Evolutionary conservation across 2,329 filamentous ascomycete genomes (phyloP), one percentile per base, ranked within the genome.

Genomic region (Zasmidium cellare): DNA sequence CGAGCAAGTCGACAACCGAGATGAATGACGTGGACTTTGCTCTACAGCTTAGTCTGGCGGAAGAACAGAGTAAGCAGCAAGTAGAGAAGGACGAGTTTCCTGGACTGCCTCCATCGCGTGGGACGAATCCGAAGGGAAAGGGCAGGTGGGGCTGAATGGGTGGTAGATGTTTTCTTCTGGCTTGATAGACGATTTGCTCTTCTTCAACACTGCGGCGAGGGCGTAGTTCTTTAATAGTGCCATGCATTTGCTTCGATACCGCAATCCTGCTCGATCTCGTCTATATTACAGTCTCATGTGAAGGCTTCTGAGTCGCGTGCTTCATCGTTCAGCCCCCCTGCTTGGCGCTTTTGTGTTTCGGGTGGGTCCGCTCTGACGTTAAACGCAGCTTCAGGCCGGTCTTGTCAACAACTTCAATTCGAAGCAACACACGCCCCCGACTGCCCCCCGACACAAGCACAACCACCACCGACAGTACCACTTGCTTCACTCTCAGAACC

Each of bases 21-120:
- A 72, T 82, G 61, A 78, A 80, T 46, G 85, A 87, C 70, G 67
- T 88, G 28, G 83, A 87, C 59, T 84, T 84, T 68, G 85, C 85
- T 0, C 72, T 87, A 60, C 84, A 85, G 69, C 69, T 87, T 23
- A 87, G 85, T 69, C 74, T 87, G 51, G 84, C 79, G 0, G 84
- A 87, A 65, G 80, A 84, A 64, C 75, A 82, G 67, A 82, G 81
- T 67, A 64, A 63, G 56, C 47, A 58, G 38, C 59, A 51, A 47
- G 61, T 46, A 5, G 58, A 51, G 12, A 53, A 35, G 9, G 65
- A 68, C 2, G 64, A 57, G 3, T 71, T 70, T 44, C 75, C 74
- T 12, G 62, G 64, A 9, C 56, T 76, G 52, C 61, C 59, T 41
- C 64, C 51, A 49, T 38, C 19, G 14, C 35, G 46, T 23, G 56